Evolutionary conservation across 2,329 filamentous ascomycete genomes (phyloP).

Genomic region (Claviceps paspali): DNA sequence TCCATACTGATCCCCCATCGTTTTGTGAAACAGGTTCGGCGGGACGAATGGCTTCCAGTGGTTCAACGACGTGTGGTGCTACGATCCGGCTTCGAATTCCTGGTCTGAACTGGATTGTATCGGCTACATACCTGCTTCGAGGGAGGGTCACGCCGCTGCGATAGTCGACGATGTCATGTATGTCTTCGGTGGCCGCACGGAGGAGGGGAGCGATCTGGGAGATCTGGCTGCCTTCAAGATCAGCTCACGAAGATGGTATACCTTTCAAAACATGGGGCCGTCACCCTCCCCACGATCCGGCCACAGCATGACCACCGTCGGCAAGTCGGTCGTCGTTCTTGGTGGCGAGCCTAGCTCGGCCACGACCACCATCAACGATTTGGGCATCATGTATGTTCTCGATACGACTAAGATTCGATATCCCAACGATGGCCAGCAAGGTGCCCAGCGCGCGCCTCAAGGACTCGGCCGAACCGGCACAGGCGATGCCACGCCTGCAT

Average conservation of each 20-base stretch:
- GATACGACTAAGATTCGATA: constrained; percentile 96
- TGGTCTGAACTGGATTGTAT: constrained; percentile 93
- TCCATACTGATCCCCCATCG: too few species aligned
- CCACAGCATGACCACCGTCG: constrained; percentile 93
- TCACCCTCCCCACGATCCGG: constrained; percentile 87
- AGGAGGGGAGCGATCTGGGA: constrained; percentile 82
- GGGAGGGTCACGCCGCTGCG: constrained; percentile 87
- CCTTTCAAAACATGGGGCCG: constrained; percentile 98
- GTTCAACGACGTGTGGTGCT: constrained; percentile 99
- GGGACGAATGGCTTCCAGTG: constrained; percentile 90
- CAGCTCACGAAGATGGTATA: constrained; percentile 86
- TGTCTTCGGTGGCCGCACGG: constrained; percentile 88
- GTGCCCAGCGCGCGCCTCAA: constrained; percentile 24
- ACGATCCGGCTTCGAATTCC: constrained; percentile 65
- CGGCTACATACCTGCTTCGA: constrained; percentile 84
- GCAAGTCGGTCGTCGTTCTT: constrained; percentile 81
- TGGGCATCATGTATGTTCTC: constrained; percentile 79
- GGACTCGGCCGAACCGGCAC: constrained; percentile 26
- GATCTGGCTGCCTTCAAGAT: constrained; percentile 71
- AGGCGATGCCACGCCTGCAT: constrained; percentile 17
- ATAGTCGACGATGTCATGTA: constrained; percentile 98
- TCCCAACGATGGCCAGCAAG: constrained; percentile 52
- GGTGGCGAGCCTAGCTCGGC: constrained; percentile 90
- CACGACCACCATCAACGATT: constrained; percentile 62
- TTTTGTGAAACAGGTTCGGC: constrained; percentile 64